Evolutionary conservation across 1,284 basidiomycete species (phyloP), one percentile per base, ranked within the genome.

Genomic region (Coriolopsis trogii): DNA sequence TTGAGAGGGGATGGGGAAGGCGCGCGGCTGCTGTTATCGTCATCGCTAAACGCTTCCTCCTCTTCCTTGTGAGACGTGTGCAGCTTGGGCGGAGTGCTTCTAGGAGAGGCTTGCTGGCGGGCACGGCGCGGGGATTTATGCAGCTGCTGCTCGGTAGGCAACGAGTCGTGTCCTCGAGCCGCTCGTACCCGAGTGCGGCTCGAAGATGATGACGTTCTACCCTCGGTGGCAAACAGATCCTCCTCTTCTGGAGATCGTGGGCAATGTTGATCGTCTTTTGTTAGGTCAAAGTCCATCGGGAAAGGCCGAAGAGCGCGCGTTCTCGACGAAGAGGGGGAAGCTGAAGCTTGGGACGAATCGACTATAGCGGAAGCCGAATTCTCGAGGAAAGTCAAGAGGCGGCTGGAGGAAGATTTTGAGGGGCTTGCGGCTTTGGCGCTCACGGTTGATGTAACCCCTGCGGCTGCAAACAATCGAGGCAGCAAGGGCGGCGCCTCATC

Each of bases 51-150:
- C 36, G 51, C 48, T 46, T 56, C 53, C 25, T 55, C 53, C 36
- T 55, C 53, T 25, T 50, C 34, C 25, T 44, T 44, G 18, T 26
- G 40, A 20, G 34, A 36, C 12, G 40, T 28, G 6, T 26, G 18
- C 34, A 30, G 29, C 36, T 44, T 31, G 12, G 31, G 26, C 26
- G 45, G 36, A 7, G 49, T 39, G 21, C 37, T 45, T 10, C 58
- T 53, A 8, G 63, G 67, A 0, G 66, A 67, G 1, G 56, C 48
- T 18, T 65, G 66, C 44, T 61, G 56, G 37, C 43, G 47, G 4
- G 65, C 59, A 23, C 60, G 61, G 5, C 66, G 62, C 4, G 67
- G 67, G 1, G 66, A 67, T 45, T 67, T 67, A 28, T 56, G 56
- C 15, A 61, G 24, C 25, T 53, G 58, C 10, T 60, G 26, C 23